A percentile compares a stretch with the other conserved stretches of the same genome.
Conservation (phyloP, 225 moss, liverwort and hornwort species). For the Sphagnum tenellum region DNA sequence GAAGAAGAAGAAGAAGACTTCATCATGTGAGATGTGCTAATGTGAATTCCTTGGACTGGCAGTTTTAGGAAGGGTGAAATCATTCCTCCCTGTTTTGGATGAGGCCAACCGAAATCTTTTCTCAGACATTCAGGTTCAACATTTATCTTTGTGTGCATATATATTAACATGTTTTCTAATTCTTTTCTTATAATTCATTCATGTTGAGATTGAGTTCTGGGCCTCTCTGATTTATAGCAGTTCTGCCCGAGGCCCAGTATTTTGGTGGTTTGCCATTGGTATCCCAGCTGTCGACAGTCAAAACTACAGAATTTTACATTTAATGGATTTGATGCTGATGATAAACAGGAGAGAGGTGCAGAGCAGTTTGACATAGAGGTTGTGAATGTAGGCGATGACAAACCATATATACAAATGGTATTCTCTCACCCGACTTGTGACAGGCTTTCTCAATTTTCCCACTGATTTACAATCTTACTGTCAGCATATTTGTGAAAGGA, state of each 20-base stretch:
- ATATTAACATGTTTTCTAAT: no score
- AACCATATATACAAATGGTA: constrained; percentile 83
- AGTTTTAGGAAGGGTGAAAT: constrained; percentile 67
- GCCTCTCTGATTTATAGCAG: no score
- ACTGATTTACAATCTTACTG: no score
- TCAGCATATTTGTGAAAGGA: no score
- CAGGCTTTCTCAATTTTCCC: background rate
- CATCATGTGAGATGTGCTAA: no score
- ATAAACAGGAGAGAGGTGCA: constrained; percentile 44
- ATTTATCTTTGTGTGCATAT: no score
- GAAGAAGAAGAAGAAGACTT: background rate
- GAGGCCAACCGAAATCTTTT: constrained; percentile 70
- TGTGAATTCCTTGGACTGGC: constrained; percentile 1
- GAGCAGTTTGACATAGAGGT: constrained; percentile 73
- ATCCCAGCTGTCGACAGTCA: no score
- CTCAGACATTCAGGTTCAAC: constrained; percentile 48
- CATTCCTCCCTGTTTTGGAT: constrained; percentile 70
- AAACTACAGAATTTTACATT: background rate
- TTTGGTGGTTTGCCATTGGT: no score
- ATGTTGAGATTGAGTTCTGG: no score
- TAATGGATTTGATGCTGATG: background rate
- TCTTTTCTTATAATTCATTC: no score
- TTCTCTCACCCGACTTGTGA: background rate
- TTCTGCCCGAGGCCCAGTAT: no score
- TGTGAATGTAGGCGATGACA: constrained; percentile 28